phyloP scores from a whole-genome alignment of 352 stramenopile genomes.

The Pythium rishiriense region DNA sequence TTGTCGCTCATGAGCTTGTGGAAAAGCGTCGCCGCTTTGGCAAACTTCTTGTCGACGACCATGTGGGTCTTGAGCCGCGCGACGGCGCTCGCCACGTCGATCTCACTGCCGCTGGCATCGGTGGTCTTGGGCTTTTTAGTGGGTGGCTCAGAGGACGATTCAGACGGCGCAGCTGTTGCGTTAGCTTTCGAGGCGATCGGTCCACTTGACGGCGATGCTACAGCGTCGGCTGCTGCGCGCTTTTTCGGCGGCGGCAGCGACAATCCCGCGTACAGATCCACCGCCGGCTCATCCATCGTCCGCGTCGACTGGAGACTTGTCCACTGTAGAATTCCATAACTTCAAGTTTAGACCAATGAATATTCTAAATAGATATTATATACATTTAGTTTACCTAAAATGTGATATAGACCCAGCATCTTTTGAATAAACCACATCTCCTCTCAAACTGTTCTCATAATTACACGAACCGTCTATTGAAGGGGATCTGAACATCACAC shows the following conservation, averaged over 20 bases:
- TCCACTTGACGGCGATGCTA: not conserved
- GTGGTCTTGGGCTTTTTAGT: conserved; percentile 10
- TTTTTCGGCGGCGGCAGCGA: conserved; percentile 47
- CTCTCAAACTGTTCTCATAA: too few relatives aligned
- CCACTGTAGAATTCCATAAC: not conserved
- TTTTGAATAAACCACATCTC: too few relatives aligned
- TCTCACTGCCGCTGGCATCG: conserved; percentile 14
- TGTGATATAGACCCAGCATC: too few relatives aligned
- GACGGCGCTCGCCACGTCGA: conserved; percentile 46
- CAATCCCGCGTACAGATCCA: conserved; percentile 64
- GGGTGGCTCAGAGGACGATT: conserved; percentile 3
- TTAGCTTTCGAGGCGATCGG: not conserved
- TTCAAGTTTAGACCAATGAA: not conserved
- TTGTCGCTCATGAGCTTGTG: conserved; percentile 45
- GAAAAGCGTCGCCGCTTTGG: conserved; percentile 65
- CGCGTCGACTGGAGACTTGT: not conserved
- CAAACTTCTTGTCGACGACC: conserved; percentile 79
- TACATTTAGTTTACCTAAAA: not conserved
- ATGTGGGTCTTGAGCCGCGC: conserved; percentile 70
- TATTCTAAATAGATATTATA: not conserved
- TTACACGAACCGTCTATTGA: conserved; percentile 9
- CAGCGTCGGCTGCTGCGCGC: conserved; percentile 18
- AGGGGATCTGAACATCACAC: conserved; percentile 15
- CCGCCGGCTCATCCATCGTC: conserved; percentile 8
- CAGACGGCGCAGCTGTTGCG: not conserved